Base-by-base conservation (phyloP, 108 stramenopile genomes). In the Nitzschia putrida region DNA sequence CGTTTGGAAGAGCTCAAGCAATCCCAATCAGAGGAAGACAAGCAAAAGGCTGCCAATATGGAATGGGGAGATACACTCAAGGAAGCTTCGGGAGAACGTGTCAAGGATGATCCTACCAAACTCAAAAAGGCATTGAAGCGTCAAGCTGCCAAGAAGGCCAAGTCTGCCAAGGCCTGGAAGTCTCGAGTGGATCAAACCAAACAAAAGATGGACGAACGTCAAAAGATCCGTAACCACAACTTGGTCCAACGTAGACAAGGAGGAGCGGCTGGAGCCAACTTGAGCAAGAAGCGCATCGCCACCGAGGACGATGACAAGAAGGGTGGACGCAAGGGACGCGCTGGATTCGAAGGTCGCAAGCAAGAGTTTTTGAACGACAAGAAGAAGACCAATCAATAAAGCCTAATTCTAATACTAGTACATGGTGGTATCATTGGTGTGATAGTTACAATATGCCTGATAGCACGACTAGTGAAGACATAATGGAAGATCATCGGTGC, bases 281-380 rank as follows among this genome's bases (percentile, higher is more conserved):
- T 95, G 26, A 83, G 83, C 58, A 84, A 76, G 52, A 91, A 92
- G 80, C 55, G 76, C 26, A 90, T 90, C 77, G 82, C 74, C 10
- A 69, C 68, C 21, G 79, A 69, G 10, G 78, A 81, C 12, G 79
- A 76, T n/a, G 80, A 69, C 1, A 42, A 49, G 47, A 25, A 59
- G 66, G 78, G 37, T 78, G 80, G 9, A 1, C 14, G n/a, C 47
- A 71, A 67, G 26, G 79, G 80, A 63, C 79, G 92, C 8, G 84
- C 90, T 23, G 92, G 92, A n/a, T 94, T 94, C 68, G 92, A 94
- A 63, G 92, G 92, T 38, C 82, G 82, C 74, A 88, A 89, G 50
- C 81, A 83, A 55, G 88, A 79, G 24, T 94, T 91, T 68, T 78
- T 94, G 55, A 94, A 94, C 66, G 83, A 79, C 25, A 79, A 76